Percentiles rank a stretch among this genome's conserved stretches.
Conservation (phyloP, 257 asterid species). For the Craterostigma plantagineum region DNA sequence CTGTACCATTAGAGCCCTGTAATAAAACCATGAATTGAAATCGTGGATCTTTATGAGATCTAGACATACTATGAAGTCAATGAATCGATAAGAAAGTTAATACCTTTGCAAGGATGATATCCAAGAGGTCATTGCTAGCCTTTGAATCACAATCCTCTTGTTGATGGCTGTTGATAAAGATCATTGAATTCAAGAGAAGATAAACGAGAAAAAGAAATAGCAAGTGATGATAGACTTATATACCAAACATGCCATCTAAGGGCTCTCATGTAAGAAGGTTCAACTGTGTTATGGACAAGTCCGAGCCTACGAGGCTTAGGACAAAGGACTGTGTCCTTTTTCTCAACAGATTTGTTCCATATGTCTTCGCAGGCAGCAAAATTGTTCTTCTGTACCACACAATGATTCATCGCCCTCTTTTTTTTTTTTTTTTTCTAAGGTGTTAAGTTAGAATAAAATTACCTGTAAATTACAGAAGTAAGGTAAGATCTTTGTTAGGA, state of each 20-base stretch:
- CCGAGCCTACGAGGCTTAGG: slow-evolving; percentile 83
- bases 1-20: slow-evolving; percentile 47
- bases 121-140: slow-evolving; percentile 4
- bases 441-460: not conserved
- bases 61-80: not conserved
- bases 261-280: slow-evolving; percentile 24
- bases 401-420: slow-evolving; percentile 59
- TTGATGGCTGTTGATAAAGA: slow-evolving; percentile 1
- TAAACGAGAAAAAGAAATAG: not conserved
- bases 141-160: slow-evolving; percentile 3
- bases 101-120: slow-evolving; percentile 7
- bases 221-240: not conserved
- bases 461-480: not conserved
- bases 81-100: not conserved
- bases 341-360: slow-evolving; percentile 27
- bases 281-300: slow-evolving; percentile 28
- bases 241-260: slow-evolving; percentile 39
- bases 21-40: slow-evolving; percentile 1
- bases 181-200: not conserved
- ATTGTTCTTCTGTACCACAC: slow-evolving; percentile 31
- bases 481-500: too few relatives aligned
- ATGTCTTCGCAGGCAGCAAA: slow-evolving; percentile 50
- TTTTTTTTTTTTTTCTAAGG: not conserved
- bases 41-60: not conserved
- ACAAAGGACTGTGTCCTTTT: slow-evolving; percentile 52